phyloP scores from a whole-genome alignment of 805 yeast species.

The Zygosaccharomyces pseudorouxii region DNA sequence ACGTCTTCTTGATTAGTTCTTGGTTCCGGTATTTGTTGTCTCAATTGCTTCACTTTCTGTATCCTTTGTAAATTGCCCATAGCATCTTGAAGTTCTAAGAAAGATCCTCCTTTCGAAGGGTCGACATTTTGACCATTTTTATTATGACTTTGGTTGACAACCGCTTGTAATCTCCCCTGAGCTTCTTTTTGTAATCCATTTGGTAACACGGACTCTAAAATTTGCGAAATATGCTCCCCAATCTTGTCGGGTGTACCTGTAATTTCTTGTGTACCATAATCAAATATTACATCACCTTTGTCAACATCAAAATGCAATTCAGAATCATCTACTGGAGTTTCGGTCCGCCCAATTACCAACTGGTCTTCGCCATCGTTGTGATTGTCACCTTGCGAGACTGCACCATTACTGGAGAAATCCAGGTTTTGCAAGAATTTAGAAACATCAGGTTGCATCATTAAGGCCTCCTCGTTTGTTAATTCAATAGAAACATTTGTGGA shows the following conservation, averaged over 20 bases:
- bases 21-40: slow-evolving; percentile 3
- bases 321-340: slow-evolving; percentile 19
- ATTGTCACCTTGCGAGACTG: neutral
- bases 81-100: slow-evolving; percentile 12
- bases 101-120: slow-evolving; percentile 20
- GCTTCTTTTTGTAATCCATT: slow-evolving; percentile 26
- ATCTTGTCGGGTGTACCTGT: slow-evolving; percentile 26
- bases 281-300: slow-evolving; percentile 33
- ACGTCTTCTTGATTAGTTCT: slow-evolving; percentile 1
- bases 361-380: slow-evolving; percentile 8
- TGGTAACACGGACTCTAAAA: slow-evolving; percentile 31
- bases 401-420: neutral
- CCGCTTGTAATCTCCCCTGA: slow-evolving; percentile 27
- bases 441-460: slow-evolving; percentile 1
- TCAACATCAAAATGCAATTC: slow-evolving; percentile 26
- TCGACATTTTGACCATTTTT: slow-evolving; percentile 16
- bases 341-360: neutral
- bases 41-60: slow-evolving; percentile 11
- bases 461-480: slow-evolving; percentile 4
- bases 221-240: slow-evolving; percentile 28
- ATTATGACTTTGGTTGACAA: slow-evolving; percentile 17
- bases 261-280: slow-evolving; percentile 28
- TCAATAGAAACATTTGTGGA: slow-evolving; percentile 8
- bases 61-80: slow-evolving; percentile 12
- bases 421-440: neutral